Evolutionary conservation across 345 rosid genomes (phyloP), one percentile per base, ranked within the genome.

Genomic region (Dipteronia dyeriana): DNA sequence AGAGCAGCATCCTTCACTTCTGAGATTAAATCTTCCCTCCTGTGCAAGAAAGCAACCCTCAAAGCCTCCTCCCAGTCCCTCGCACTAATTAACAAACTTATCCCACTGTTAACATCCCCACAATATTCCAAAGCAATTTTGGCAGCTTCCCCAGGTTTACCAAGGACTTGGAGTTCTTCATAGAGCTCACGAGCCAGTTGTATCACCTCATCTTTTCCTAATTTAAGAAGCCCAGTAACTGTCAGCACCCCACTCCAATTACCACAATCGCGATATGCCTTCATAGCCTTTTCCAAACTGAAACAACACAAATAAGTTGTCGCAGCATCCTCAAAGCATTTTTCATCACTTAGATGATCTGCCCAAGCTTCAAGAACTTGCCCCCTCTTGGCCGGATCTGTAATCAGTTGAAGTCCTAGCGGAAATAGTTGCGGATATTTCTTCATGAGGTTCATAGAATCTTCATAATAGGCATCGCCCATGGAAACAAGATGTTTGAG

Each of bases 61-160:
- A 92, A 82, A 77, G 98, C 98, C 68, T 96, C 98, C 83, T 92
- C 98, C 99, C 99, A 96, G 60, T 94, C 95, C 86, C 97, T 90
- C 3, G 97, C 97, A 80, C 72, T 85, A 78, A 90, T 87, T 78
- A 94, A 87, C 84, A 94, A 86, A 79, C 72, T 87, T 29, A 92
- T 66, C 65, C 97, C 99, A 74, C 74, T 79, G 61, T 83, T 86
- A 73, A 94, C 84, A 84, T 94, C 98, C 79, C 84, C 78, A 71
- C 94, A 92, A 78, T 94, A 92, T 29, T 92, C 99, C 47, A 96
- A 83, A 68, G 97, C 98, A 80, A 96, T 89, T 82, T 90, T 94
- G 57, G 98, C 98, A 77, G 99, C 97, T 82, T 94, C 97, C 75
- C 87, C 94, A 5, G 98, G 97, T 79, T 91, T 96, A 56, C 99